phyloP scores from a whole-genome alignment of 1,284 basidiomycete genomes.

The Coriolopsis trogii region DNA sequence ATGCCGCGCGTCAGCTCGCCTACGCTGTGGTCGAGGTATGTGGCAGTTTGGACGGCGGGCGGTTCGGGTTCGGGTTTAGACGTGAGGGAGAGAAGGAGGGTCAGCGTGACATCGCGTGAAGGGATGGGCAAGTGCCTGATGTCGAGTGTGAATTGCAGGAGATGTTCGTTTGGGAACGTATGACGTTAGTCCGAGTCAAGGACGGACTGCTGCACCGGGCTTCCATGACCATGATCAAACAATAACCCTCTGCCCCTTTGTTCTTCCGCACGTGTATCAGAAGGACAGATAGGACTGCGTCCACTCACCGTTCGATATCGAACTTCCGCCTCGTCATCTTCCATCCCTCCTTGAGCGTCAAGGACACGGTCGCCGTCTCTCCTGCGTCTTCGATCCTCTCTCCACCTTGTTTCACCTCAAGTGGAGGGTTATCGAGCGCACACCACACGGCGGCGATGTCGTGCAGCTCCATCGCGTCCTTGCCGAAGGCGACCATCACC shows the following conservation, averaged over 20 bases:
- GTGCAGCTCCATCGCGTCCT: slow-evolving; percentile 85
- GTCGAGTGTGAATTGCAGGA: too few relatives aligned
- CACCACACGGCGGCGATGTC: slow-evolving; percentile 85
- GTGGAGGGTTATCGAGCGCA: slow-evolving; percentile 68
- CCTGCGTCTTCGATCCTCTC: too few relatives aligned
- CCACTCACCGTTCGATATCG: slow-evolving; percentile 69
- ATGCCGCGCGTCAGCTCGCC: slow-evolving; percentile 72
- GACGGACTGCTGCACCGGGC: too few relatives aligned
- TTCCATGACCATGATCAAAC: too few relatives aligned
- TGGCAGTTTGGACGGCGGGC: background rate
- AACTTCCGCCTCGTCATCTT: slow-evolving; percentile 53
- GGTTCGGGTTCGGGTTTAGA: background rate
- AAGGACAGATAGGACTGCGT: too few relatives aligned
- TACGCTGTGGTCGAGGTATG: slow-evolving; percentile 31
- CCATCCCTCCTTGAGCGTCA: slow-evolving; percentile 63
- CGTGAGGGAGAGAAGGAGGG: background rate
- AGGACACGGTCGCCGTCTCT: too few relatives aligned
- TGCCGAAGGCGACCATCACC: slow-evolving; percentile 71
- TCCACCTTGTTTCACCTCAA: too few relatives aligned
- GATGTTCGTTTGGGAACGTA: too few relatives aligned
- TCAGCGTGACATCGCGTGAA: too few relatives aligned
- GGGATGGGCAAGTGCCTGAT: too few relatives aligned
- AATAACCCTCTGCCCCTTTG: too few relatives aligned
- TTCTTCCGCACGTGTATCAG: slow-evolving; percentile 1
- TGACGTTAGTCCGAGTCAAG: slow-evolving; percentile 4